Evolutionary conservation across 768 basidiomycete species (phyloP).

Genomic region (Lactarius pseudohatsudake): DNA sequence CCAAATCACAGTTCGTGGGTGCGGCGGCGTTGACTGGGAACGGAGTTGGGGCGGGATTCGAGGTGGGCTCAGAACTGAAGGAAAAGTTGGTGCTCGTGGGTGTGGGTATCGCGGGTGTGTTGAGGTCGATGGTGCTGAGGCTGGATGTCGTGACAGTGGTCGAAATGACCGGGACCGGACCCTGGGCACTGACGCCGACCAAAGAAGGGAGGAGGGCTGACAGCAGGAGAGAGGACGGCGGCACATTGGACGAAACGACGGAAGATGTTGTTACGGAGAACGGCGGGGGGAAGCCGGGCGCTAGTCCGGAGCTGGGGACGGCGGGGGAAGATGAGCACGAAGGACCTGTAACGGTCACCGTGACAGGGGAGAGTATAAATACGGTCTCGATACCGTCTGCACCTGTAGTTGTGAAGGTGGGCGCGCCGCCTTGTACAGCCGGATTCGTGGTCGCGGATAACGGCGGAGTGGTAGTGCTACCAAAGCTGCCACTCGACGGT

Average conservation of each 20-base stretch:
- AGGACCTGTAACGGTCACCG: neutral
- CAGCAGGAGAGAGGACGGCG: neutral
- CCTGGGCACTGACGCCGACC: neutral
- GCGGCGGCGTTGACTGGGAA: neutral
- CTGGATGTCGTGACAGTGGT: neutral
- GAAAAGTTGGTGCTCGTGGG: conserved; percentile 8
- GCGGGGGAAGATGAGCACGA: conserved; percentile 6
- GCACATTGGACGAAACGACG: neutral
- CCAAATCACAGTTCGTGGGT: neutral
- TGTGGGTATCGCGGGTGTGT: neutral
- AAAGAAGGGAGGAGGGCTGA: neutral
- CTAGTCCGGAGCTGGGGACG: neutral
- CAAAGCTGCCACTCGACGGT: conserved; percentile 8
- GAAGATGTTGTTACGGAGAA: neutral
- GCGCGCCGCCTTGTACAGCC: neutral
- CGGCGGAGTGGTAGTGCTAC: conserved; percentile 5
- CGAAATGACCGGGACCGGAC: neutral
- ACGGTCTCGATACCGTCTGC: conserved; percentile 19
- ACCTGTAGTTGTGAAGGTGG: conserved; percentile 17
- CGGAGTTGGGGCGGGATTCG: neutral
- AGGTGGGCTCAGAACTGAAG: conserved; percentile 5
- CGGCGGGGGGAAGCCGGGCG: neutral
- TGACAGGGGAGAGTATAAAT: conserved; percentile 10
- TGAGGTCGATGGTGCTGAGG: conserved; percentile 7
- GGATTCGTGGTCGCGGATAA: neutral